Evolutionary conservation across 1,284 basidiomycete genomes (phyloP), one percentile per base, ranked within the genome.

Genomic region (Trichosporon sp.): DNA sequence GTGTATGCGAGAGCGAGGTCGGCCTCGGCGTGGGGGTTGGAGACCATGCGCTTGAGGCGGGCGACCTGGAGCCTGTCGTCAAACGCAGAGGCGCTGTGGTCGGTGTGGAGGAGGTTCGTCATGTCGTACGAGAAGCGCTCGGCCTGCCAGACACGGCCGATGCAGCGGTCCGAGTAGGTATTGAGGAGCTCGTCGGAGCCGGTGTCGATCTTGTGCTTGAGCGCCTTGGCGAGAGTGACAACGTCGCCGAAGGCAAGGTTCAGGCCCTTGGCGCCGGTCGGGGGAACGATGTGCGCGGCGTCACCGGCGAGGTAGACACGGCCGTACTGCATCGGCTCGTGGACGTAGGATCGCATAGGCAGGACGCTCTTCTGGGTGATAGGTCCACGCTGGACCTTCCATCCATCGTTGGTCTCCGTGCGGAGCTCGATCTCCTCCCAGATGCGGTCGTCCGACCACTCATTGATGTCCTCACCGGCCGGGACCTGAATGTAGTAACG

Each of bases 41-140:
- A 44, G 29, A 61, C 64, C 33, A 68, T 68, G 58, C 66, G 66
- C 59, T 49, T 21, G 23, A 68, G 62, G 13, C 62, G 62, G 7
- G 66, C 62, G 11, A 60, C 49, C 66, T 68, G 66, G 57, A 68
- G 64, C 52, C 59, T 59, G 62, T 68, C 60, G 40, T 62, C 64
- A 40, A 68, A 68, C 13, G 61, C 33, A 5, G 49, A 36, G 4
- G 54, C 52, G 34, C 61, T 40, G 33, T 56, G 66, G 61, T 63
- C 58, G 56, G 64, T 65, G 66, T 68, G 66, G 40, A 68, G 66
- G 44, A 68, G 52, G 60, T 63, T 68, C 21, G 66, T 68, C 66
- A 68, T 68, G 64, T 68, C 66, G 66, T 68, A 68, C 25, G 57
- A 59, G 64, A 68, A 68, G 54, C 66, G 64, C 66, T 68, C 66